Evolutionary conservation across 192 early-diverging fungal species (phyloP), one percentile per base, ranked within the genome.

Genomic region (Podila verticillata): DNA sequence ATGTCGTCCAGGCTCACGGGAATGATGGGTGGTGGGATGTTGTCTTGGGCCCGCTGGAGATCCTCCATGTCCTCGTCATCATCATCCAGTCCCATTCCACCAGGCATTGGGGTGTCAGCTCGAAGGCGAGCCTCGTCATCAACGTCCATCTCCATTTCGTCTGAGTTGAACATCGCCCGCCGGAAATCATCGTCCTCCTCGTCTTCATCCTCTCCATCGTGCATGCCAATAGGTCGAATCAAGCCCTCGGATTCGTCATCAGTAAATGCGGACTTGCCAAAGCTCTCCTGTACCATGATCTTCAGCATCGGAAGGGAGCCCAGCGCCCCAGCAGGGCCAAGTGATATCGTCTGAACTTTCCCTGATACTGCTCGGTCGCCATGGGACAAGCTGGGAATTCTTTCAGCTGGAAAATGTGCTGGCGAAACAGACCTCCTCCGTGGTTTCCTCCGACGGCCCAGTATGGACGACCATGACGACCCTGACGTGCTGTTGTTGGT

Each of bases 71-170:
- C 66, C 9, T 72, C 77, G 7, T 80, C 77, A 26, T 80, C 77
- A 44, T 80, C 77, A 32, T 80, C 77, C 47, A 80, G 26, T 1
- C 77, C 77, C 0, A 80, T 80, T 15, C 77, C 77, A 19, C 77
- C 77, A 24, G 77, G 77, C 77, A 80, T 80, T 10, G 77, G 77
- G 0, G 77, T 80, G 32, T 80, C 77, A 1, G 77, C 77, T 8
- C 77, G 58, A 17, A 80, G 70, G 5, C 77, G 77, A 10, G 77
- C 66, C 15, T 80, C 77, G 26, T 80, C 77, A 1, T 80, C 77
- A 10, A 65, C 77, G 60, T 80, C 77, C 51, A 80, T n/a, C 56
- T 80, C 70, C 77, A 80, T 80, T 47, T 80, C 77, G 22, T 80
- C 77, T 7, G 77, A 80, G 61, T 72, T 80, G 47, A 72, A 80